These are phyloP conservation scores for Colletotrichum musae DNA, from an alignment of 2,329 filamentous ascomycete genomes.

Conservation along the genomic window DNA sequence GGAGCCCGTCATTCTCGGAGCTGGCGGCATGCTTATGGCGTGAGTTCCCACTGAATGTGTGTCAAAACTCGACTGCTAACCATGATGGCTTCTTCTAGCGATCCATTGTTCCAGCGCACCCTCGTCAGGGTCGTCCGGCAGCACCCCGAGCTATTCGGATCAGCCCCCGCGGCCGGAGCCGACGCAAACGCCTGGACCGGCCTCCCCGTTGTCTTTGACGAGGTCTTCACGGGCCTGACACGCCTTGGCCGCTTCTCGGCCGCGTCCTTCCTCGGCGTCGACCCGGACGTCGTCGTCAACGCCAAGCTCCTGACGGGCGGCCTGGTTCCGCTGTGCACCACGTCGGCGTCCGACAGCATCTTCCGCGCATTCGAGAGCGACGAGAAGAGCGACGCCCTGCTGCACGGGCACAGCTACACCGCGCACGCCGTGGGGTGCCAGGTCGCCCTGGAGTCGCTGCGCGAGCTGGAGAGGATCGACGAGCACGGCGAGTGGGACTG, in stretches of 20 bases:
- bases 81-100: constrained; percentile 61
- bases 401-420: constrained; percentile 91
- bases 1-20: constrained; percentile 85
- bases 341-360: constrained; percentile 80
- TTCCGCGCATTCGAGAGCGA: constrained; percentile 79
- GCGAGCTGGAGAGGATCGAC: constrained; percentile 72
- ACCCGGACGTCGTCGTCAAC: constrained; percentile 84
- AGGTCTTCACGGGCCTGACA: constrained; percentile 90
- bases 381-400: constrained; percentile 82
- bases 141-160: constrained; percentile 68
- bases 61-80: not conserved
- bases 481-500: constrained; percentile 67
- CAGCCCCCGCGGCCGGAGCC: constrained; percentile 32
- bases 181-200: constrained; percentile 72
- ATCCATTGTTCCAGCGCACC: constrained; percentile 84
- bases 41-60: constrained; percentile 57
- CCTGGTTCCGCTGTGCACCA: constrained; percentile 82
- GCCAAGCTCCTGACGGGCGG: constrained; percentile 89
- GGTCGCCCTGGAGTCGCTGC: constrained; percentile 79
- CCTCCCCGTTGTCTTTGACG: constrained; percentile 85
- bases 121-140: constrained; percentile 77
- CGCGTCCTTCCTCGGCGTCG: constrained; percentile 76
- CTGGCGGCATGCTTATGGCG: constrained; percentile 87
- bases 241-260: constrained; percentile 82
- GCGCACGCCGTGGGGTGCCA: constrained; percentile 86